A percentile compares a stretch with the other conserved stretches of the same genome.
phyloP scores from a whole-genome alignment of 768 basidiomycete genomes.

The Mycena albidolilacea region DNA sequence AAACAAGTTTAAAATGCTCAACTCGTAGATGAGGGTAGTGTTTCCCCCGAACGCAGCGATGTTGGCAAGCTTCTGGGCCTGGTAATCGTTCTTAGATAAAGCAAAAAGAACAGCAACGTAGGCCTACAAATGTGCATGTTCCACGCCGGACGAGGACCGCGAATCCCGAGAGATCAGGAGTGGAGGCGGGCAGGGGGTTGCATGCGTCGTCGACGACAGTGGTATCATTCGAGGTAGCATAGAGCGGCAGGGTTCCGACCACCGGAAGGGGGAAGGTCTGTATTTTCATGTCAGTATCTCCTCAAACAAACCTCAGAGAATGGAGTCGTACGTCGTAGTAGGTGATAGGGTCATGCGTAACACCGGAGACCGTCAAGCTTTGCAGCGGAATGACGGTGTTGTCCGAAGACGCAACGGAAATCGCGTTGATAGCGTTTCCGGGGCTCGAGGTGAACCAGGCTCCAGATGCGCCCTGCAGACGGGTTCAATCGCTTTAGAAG shows the following conservation, averaged over 20 bases:
- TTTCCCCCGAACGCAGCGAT: slow-evolving; percentile 68
- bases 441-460: slow-evolving; percentile 74
- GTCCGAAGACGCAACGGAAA: slow-evolving; percentile 48
- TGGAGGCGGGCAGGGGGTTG: slow-evolving; percentile 43
- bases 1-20: slow-evolving; percentile 37
- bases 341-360: slow-evolving; percentile 62
- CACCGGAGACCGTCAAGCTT: slow-evolving; percentile 66
- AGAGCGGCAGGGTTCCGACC: slow-evolving; percentile 65
- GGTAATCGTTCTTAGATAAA: not conserved
- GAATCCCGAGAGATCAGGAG: not conserved
- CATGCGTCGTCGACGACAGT: slow-evolving; percentile 61
- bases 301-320: not conserved
- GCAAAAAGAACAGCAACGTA: too few species aligned
- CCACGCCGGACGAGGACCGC: not conserved
- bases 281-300: not conserved
- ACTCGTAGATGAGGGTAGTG: slow-evolving; percentile 70
- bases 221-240: slow-evolving; percentile 70
- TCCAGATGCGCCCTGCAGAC: slow-evolving; percentile 63
- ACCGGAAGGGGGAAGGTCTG: slow-evolving; percentile 61
- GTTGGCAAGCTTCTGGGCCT: slow-evolving; percentile 61
- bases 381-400: slow-evolving; percentile 73
- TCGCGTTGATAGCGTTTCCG: slow-evolving; percentile 68
- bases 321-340: slow-evolving; percentile 58
- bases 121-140: not conserved
- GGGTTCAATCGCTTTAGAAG: not conserved